Conservation (phyloP, 1,139 yeast genomes). For the Taphrina confusa region DNA sequence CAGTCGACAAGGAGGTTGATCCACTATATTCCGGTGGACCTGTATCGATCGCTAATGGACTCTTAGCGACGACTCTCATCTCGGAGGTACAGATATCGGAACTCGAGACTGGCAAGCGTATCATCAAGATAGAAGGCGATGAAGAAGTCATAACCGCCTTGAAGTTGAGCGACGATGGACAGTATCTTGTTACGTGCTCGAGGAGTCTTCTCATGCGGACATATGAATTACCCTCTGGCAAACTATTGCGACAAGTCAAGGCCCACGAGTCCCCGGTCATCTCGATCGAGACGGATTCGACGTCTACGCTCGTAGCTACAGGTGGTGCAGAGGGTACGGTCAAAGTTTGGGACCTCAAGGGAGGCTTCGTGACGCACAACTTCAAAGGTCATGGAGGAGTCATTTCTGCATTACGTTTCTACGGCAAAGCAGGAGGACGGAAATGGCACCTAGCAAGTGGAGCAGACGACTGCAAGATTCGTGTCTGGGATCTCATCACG, state of each 20-base stretch:
- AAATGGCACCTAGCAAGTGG: conserved; percentile 70
- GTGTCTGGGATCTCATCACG: conserved; percentile 87
- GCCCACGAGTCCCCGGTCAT: conserved; percentile 74
- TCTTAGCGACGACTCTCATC: conserved; percentile 75
- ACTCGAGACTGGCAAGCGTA: conserved; percentile 56
- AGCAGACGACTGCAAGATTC: conserved; percentile 73
- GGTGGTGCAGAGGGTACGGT: conserved; percentile 96
- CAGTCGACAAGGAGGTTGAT: conserved; percentile 48
- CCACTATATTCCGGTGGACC: conserved; percentile 90
- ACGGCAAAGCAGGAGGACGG: conserved; percentile 65
- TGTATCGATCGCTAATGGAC: conserved; percentile 68
- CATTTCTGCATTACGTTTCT: conserved; percentile 71
- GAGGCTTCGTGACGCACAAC: conserved; percentile 84
- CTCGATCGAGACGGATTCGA: conserved; percentile 71
- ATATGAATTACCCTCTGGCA: conserved; percentile 51
- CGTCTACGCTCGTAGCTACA: conserved; percentile 83
- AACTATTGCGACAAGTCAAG: conserved; percentile 48
- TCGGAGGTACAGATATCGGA: conserved; percentile 77
- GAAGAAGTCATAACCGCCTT: conserved; percentile 79
- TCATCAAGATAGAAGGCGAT: conserved; percentile 77
- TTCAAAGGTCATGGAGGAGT: conserved; percentile 95
- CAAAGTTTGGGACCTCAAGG: conserved; percentile 88
- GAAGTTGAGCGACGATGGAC: conserved; percentile 74
- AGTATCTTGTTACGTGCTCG: conserved; percentile 67
- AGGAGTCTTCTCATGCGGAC: conserved; percentile 81